A percentile compares a stretch with the other conserved stretches of the same genome.
Evolutionary conservation across 1,284 basidiomycete species (phyloP).

Genomic region (Cryptococcus wingfieldii): DNA sequence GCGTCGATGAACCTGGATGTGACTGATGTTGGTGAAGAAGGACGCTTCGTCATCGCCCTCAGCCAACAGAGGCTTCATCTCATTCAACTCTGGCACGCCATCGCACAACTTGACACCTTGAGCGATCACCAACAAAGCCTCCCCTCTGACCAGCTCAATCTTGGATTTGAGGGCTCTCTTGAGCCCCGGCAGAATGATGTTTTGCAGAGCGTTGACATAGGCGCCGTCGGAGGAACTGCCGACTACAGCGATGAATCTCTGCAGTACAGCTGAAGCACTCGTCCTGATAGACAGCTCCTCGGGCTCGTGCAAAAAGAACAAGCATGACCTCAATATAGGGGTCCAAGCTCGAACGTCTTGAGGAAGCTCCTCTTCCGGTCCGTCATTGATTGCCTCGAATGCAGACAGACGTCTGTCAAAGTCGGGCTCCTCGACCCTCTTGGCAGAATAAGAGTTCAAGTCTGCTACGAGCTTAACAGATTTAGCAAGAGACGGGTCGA

Average conservation of each 20-base stretch:
- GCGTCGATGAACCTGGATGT: conserved; percentile 89
- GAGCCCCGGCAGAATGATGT: conserved; percentile 73
- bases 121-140: conserved; percentile 76
- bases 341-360: conserved; percentile 57
- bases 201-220: conserved; percentile 56
- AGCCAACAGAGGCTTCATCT: conserved; percentile 78
- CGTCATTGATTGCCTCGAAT: conserved; percentile 66
- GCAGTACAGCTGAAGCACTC: conserved; percentile 72
- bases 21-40: conserved; percentile 94
- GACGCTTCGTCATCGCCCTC: conserved; percentile 90
- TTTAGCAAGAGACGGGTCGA: conserved; percentile 54
- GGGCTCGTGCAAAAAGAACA: conserved; percentile 84
- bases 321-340: conserved; percentile 75
- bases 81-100: conserved; percentile 61
- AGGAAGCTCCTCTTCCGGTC: conserved; percentile 48
- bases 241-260: conserved; percentile 69
- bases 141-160: conserved; percentile 81
- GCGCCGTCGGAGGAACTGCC: conserved; percentile 53
- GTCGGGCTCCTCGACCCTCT: conserved; percentile 84
- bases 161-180: conserved; percentile 75
- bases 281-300: conserved; percentile 83
- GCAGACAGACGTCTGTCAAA: conserved; percentile 81
- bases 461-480: conserved; percentile 61
- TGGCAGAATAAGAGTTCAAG: conserved; percentile 81
- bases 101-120: conserved; percentile 68